A percentile compares a stretch with the other conserved stretches of the same genome.
Conservation (phyloP, 306 rosid species). For the Erythrophleum fordii region DNA sequence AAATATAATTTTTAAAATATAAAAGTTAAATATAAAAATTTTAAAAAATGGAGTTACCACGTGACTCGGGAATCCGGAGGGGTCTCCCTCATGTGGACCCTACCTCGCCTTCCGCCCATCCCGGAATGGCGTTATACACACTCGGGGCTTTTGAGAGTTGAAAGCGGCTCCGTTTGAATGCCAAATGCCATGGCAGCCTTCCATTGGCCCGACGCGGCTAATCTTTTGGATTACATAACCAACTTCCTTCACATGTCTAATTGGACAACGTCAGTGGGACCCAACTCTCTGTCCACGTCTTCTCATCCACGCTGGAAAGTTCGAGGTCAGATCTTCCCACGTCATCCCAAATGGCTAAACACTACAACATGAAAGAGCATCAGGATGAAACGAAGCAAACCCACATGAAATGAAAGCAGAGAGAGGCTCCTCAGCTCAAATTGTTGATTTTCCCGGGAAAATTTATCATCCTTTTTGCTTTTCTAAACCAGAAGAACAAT, state of each 20-base stretch:
- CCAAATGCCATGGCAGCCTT: neutral
- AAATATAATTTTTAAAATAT: too few species aligned
- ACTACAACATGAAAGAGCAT: too few species aligned
- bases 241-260: slow-evolving; percentile 38
- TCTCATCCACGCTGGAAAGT: slow-evolving; percentile 85
- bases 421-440: neutral
- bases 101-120: slow-evolving; percentile 14
- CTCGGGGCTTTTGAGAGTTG: too few species aligned
- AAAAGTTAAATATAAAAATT: too few species aligned
- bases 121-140: slow-evolving; percentile 2
- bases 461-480: neutral
- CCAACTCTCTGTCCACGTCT: slow-evolving; percentile 49
- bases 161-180: neutral
- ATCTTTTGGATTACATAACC: slow-evolving; percentile 46
- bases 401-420: neutral
- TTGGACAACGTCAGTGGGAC: slow-evolving; percentile 68
- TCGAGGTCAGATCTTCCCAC: slow-evolving; percentile 52
- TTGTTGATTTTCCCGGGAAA: slow-evolving; percentile 28
- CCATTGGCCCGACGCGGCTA: slow-evolving; percentile 50
- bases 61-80: slow-evolving; percentile 18
- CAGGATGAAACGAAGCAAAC: neutral
- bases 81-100: slow-evolving; percentile 28
- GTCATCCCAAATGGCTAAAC: slow-evolving; percentile 47
- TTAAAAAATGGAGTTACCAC: neutral
- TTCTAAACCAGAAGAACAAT: neutral